Conservation (phyloP, 768 basidiomycete species). For the Kwoniella newhampshirensis region DNA sequence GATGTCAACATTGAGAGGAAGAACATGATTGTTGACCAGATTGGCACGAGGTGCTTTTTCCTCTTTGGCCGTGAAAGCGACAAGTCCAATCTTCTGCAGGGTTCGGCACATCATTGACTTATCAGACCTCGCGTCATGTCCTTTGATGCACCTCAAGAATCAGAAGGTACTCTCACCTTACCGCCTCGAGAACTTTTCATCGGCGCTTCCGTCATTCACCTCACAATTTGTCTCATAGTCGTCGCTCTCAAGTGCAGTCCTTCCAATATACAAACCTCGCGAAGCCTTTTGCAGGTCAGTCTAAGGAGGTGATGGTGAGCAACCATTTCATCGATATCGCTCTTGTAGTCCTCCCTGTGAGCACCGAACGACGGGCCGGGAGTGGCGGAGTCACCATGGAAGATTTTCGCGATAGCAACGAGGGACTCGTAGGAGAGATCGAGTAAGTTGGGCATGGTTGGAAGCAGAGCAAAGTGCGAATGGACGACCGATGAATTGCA, state of each 20-base stretch:
- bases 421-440: constrained; percentile 7
- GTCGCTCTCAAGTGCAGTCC: constrained; percentile 1
- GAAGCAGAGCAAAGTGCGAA: too few relatives aligned
- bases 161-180: background rate
- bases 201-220: constrained; percentile 1
- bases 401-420: background rate
- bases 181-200: background rate
- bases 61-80: too few relatives aligned
- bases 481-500: too few relatives aligned
- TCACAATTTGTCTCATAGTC: background rate
- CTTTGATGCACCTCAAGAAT: background rate
- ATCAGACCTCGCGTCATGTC: too few relatives aligned
- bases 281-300: background rate
- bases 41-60: too few relatives aligned
- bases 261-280: background rate
- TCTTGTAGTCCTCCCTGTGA: constrained; percentile 6
- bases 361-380: constrained; percentile 6
- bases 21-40: too few relatives aligned
- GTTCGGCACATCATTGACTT: too few relatives aligned
- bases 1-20: too few relatives aligned
- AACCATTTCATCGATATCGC: background rate
- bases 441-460: constrained; percentile 3
- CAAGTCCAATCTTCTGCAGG: too few relatives aligned
- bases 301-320: constrained; percentile 6
- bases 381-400: constrained; percentile 3